Base-by-base conservation (phyloP, 192 early-diverging fungal species). In the Nowakowskiella sp. region DNA sequence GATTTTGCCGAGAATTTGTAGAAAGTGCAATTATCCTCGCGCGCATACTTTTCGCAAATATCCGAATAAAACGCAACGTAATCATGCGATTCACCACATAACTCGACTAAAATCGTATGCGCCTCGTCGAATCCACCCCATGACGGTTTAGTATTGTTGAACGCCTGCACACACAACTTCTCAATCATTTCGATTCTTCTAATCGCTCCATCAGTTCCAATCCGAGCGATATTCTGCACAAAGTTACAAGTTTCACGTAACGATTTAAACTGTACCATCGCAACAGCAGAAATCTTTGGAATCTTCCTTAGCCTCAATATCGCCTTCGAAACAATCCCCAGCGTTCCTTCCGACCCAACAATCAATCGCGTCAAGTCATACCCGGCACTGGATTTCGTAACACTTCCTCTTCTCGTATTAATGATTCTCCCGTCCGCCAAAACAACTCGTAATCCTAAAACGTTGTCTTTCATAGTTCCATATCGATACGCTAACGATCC, bases 321-420 rank as follows among this genome's bases (percentile, higher is more conserved):
- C 21, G 59, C 58, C 43, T 62, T 49, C 0, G 92, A 90, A 29
- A 94, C 72, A 39, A 97, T 70, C 1, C 92, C 94, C 33, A 97
- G 70, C 4, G 92, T 91, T n/a, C 94, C 94, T 66, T 97, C 94
- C 10, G 85, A 72, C 4, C 94, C 94, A 44, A 97, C 86, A 55
- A 97, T 92, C 42, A 97, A 73, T 53, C 93, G 88, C 60, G 94
- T 94, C 31, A 97, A 63, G 53, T 97, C 94, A 55, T 91, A 95
- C 3, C 91, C 94, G 13, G 94, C 93, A 55, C 84, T 88, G 51
- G 91, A 89, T 64, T 98, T 98, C 44, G 86, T 83, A n/a, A n/a
- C n/a, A 56, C 92, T 64, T 24, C 81, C 42, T 49, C 68, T 63
- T 32, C 70, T 51, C 1, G 82, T 84, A 34, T 56, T 53, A 44